Conservation (phyloP, 345 rosid genomes). For the Hibiscus trionum region DNA sequence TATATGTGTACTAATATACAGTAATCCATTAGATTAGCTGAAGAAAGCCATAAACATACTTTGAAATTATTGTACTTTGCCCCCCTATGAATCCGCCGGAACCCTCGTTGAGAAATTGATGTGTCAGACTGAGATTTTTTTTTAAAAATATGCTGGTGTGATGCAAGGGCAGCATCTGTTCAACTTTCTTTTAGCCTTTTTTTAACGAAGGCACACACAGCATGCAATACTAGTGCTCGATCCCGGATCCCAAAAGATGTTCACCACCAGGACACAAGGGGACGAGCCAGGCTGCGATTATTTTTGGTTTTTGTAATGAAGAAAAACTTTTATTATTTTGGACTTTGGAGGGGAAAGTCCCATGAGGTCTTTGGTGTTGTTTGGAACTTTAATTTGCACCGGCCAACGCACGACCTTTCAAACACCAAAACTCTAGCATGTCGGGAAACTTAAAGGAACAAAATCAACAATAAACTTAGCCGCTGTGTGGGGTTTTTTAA, state of each 20-base stretch:
- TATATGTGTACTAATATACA: too few species aligned
- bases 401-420: conserved; percentile 37
- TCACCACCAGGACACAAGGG: too few species aligned
- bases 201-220: too few species aligned
- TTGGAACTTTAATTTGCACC: conserved; percentile 19
- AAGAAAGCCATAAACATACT: too few species aligned
- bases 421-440: not conserved
- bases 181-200: too few species aligned
- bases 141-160: too few species aligned
- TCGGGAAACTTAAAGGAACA: conserved; percentile 4
- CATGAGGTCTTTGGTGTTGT: not conserved
- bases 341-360: not conserved
- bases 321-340: not conserved
- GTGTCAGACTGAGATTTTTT: conserved; percentile 11
- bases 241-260: too few species aligned
- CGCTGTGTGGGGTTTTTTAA: not conserved
- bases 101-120: conserved; percentile 15
- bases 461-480: not conserved
- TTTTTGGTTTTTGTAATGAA: not conserved
- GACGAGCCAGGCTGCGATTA: too few species aligned
- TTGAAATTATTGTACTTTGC: not conserved
- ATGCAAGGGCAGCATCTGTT: too few species aligned
- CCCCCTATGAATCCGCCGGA: conserved; percentile 32
- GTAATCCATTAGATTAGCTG: too few species aligned
- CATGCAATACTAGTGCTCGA: too few species aligned